Evolutionary conservation across 2,329 filamentous ascomycete species (phyloP).

Genomic region (Biscogniauxia mediterranea): DNA sequence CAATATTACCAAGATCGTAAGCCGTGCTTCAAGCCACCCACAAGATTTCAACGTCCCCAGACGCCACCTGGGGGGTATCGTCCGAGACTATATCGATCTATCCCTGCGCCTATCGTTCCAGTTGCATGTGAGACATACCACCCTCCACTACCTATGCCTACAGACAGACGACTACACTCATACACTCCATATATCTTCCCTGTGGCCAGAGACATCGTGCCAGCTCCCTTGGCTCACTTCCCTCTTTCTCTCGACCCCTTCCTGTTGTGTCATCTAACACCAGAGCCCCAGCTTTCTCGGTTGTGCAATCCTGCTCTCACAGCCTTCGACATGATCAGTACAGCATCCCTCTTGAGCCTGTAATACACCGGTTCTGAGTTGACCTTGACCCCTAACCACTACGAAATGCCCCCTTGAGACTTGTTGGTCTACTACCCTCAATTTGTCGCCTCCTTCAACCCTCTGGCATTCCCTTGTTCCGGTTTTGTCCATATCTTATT

Average conservation of each 20-base stretch:
- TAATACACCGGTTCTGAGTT: conserved; percentile 16
- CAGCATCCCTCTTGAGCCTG: conserved; percentile 16
- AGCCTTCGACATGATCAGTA: conserved; percentile 22
- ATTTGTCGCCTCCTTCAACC: not conserved
- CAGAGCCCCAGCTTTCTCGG: conserved; percentile 11
- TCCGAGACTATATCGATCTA: conserved; percentile 9
- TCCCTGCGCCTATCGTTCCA: conserved; percentile 18
- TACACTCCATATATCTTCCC: conserved; percentile 17
- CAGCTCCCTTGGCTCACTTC: conserved; percentile 11
- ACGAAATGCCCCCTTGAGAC: conserved; percentile 4
- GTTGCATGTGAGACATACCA: conserved; percentile 21
- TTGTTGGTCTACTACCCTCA: not conserved
- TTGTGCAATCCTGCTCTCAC: conserved; percentile 24
- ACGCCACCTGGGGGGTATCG: conserved; percentile 19
- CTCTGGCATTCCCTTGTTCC: not conserved
- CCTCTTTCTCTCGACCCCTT: conserved; percentile 7
- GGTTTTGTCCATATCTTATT: not conserved
- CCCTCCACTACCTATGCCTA: conserved; percentile 12
- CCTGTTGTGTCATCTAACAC: conserved; percentile 21
- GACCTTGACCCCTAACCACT: conserved; percentile 12
- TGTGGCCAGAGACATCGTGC: conserved; percentile 16
- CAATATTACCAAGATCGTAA: conserved; percentile 6
- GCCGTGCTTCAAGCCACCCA: conserved; percentile 14
- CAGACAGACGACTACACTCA: conserved; percentile 4
- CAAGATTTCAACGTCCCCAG: conserved; percentile 19